phyloP scores from a whole-genome alignment of 2,329 filamentous ascomycete species.

The Calonectria pseudoreteaudii region DNA sequence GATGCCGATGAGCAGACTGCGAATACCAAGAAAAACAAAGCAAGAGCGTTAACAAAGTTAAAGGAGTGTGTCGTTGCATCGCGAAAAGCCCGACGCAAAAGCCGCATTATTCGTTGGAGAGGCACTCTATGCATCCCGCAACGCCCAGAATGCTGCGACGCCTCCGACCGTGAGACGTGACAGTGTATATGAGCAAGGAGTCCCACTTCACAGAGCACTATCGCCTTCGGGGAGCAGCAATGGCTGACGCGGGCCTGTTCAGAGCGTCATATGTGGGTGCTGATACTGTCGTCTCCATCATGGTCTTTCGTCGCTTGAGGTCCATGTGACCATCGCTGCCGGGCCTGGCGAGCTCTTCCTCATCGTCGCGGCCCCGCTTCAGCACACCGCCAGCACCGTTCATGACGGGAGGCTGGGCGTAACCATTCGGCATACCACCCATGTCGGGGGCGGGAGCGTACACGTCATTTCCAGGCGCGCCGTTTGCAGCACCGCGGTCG shows the following conservation, averaged over 20 bases:
- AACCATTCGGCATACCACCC: conserved; percentile 69
- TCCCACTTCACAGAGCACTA: conserved; percentile 40
- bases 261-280: conserved; percentile 62
- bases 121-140: conserved; percentile 11
- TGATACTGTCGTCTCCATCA: conserved; percentile 70
- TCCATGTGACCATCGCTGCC: conserved; percentile 69
- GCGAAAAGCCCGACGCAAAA: conserved; percentile 10
- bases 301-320: conserved; percentile 84
- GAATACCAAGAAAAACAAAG: conserved; percentile 44
- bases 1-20: conserved; percentile 45
- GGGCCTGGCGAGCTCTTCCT: conserved; percentile 70
- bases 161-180: conserved; percentile 4
- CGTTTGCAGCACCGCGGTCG: conserved; percentile 71
- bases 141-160: conserved; percentile 19
- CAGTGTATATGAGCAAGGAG: conserved; percentile 10
- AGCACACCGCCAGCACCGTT: conserved; percentile 68
- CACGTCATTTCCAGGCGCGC: conserved; percentile 73
- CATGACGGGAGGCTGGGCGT: conserved; percentile 72
- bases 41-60: conserved; percentile 32
- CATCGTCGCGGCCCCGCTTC: conserved; percentile 67
- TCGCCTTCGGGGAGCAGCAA: conserved; percentile 56
- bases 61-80: conserved; percentile 34
- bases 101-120: conserved; percentile 24
- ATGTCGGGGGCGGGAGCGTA: conserved; percentile 77
- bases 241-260: conserved; percentile 59